These are phyloP conservation scores for Lactarius sanguifluus DNA, from an alignment of 768 basidiomycete genomes.

Conservation along the genomic window DNA sequence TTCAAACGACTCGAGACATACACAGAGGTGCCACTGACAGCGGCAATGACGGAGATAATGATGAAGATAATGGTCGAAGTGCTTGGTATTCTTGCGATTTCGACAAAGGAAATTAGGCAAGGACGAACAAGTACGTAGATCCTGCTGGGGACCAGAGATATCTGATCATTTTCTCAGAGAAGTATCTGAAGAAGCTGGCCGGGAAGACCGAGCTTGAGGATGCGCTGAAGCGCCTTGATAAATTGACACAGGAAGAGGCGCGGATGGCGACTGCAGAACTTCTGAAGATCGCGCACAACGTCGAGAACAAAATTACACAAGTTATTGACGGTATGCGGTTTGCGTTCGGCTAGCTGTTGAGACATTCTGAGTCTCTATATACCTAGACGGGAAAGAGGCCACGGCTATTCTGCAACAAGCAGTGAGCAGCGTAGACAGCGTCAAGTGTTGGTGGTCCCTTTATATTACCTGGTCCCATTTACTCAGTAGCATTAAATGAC, in stretches of 20 bases:
- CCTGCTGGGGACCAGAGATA: not conserved
- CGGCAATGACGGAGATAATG: not conserved
- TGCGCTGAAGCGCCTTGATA: no score
- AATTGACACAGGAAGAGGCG: no score
- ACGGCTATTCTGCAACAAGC: not conserved
- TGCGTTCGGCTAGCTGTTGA: not conserved
- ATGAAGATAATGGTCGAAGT: not conserved
- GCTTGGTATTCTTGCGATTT: not conserved
- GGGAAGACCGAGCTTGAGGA: no score
- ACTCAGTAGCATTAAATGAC: not conserved
- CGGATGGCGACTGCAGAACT: no score
- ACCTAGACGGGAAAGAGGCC: not conserved
- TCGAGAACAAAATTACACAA: not conserved
- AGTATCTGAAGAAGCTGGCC: no score
- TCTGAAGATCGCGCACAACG: no score
- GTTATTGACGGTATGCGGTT: not conserved
- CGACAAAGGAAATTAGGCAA: not conserved
- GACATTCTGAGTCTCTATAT: not conserved
- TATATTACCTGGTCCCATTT: no score
- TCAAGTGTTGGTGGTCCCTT: slow-evolving; percentile 3
- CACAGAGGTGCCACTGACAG: not conserved
- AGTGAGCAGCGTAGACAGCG: not conserved
- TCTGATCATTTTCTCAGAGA: not conserved
- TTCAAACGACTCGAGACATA: not conserved
- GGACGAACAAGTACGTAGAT: not conserved